Evolutionary conservation across 148 eudicot genomes (phyloP).

Genomic region (Hydrangea macrophylla): DNA sequence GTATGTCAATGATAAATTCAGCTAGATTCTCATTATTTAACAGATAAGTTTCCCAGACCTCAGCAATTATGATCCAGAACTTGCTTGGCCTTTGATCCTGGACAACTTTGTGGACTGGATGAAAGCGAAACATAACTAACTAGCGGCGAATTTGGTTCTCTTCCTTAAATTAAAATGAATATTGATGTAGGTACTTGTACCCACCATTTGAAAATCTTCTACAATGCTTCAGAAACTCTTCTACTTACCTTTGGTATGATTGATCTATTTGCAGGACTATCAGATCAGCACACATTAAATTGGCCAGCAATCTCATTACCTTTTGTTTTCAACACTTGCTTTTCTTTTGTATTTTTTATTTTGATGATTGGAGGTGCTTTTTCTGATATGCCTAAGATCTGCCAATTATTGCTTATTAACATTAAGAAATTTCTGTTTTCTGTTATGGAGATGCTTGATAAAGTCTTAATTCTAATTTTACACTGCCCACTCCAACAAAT

Average conservation of each 20-base stretch:
- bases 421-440: background rate
- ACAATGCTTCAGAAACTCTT: background rate
- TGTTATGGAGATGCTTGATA: constrained; percentile 3
- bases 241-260: constrained; percentile 1
- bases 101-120: constrained; percentile 97
- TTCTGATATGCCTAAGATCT: background rate
- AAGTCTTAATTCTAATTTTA: background rate
- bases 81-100: constrained; percentile 88
- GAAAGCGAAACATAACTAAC: constrained; percentile 52
- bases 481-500: constrained; percentile 2
- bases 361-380: background rate
- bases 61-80: constrained; percentile 63
- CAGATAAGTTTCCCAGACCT: constrained; percentile 89
- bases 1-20: background rate
- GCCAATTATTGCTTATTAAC: background rate
- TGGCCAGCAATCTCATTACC: background rate
- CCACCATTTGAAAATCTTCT: background rate
- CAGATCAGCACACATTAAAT: constrained; percentile 2
- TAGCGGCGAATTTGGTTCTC: constrained; percentile 10
- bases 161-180: background rate
- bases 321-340: background rate
- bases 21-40: background rate
- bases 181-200: constrained; percentile 6
- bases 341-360: background rate
- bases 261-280: constrained; percentile 25